phyloP scores from a whole-genome alignment of 1,284 basidiomycete genomes.

The Mycena citricolor region DNA sequence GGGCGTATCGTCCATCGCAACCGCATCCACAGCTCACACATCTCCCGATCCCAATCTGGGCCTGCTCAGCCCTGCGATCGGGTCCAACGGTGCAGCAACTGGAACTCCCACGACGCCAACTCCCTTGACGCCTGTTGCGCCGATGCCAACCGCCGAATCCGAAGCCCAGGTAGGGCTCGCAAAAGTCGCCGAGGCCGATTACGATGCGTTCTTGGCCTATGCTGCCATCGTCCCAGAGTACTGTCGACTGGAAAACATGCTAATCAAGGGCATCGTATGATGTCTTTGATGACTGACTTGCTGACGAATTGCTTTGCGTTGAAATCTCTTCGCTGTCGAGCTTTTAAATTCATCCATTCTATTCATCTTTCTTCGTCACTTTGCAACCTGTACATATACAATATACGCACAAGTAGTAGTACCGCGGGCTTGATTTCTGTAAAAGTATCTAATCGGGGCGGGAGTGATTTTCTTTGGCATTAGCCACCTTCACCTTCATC shows the following conservation, averaged over 20 bases:
- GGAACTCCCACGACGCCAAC: constrained; percentile 43
- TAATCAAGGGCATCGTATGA: constrained; percentile 59
- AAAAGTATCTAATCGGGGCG: constrained; percentile 19
- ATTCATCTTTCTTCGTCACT: not conserved
- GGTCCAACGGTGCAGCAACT: constrained; percentile 29
- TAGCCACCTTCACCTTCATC: not conserved
- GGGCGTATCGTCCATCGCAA: constrained; percentile 4
- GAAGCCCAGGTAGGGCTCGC: constrained; percentile 73
- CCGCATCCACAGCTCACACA: constrained; percentile 58
- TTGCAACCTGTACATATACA: not conserved
- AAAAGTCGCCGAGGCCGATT: constrained; percentile 79
- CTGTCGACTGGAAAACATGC: constrained; percentile 70
- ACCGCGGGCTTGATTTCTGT: too few species aligned
- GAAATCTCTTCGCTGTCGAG: not conserved
- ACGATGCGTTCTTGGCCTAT: constrained; percentile 80
- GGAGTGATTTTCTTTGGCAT: too few species aligned
- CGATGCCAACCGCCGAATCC: constrained; percentile 64
- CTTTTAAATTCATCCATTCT: not conserved
- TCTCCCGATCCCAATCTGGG: constrained; percentile 54
- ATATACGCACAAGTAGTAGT: too few species aligned
- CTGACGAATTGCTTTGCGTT: constrained; percentile 13
- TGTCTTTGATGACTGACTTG: too few species aligned
- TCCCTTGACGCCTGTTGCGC: constrained; percentile 64
- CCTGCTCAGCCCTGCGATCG: constrained; percentile 21
- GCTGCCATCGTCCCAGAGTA: constrained; percentile 83